These are phyloP conservation scores for Stylosanthes scabra DNA, from an alignment of 331 rosid genomes.

Conservation along the genomic window DNA sequence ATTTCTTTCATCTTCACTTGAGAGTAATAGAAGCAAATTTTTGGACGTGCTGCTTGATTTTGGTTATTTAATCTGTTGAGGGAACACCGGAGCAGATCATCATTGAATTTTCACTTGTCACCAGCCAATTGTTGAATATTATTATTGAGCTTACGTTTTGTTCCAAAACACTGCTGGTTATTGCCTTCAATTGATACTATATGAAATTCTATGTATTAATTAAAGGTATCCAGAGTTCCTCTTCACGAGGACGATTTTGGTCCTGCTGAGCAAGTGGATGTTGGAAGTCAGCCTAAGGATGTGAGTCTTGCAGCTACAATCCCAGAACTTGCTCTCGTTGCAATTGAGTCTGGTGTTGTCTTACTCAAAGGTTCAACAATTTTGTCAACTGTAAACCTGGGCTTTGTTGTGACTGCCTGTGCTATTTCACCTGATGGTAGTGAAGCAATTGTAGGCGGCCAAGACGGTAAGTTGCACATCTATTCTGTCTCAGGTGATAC, in stretches of 20 bases:
- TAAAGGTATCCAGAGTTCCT: conserved; percentile 86
- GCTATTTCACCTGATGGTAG: conserved; percentile 88
- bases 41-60: conserved; percentile 29
- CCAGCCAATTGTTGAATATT: conserved; percentile 5
- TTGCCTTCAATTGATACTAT: conserved; percentile 16
- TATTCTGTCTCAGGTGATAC: conserved; percentile 77
- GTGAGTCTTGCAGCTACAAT: conserved; percentile 71
- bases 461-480: conserved; percentile 87
- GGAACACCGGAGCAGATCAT: conserved; percentile 12
- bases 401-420: conserved; percentile 77
- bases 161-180: conserved; percentile 21
- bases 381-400: conserved; percentile 69
- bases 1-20: conserved; percentile 6
- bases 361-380: conserved; percentile 71
- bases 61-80: not conserved
- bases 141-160: not conserved
- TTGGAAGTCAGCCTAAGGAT: conserved; percentile 97
- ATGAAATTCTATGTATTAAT: conserved; percentile 19
- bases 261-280: conserved; percentile 72
- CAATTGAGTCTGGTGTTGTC: conserved; percentile 87
- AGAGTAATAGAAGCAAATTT: conserved; percentile 1
- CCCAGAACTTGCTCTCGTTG: conserved; percentile 78
- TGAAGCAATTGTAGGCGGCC: conserved; percentile 92
- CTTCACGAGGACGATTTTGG: conserved; percentile 70
- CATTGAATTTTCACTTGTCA: conserved; percentile 10